Evolutionary conservation across 371 early-diverging fungal genomes (phyloP), one percentile per base, ranked within the genome.

Genomic region (Mucor plumbeus): DNA sequence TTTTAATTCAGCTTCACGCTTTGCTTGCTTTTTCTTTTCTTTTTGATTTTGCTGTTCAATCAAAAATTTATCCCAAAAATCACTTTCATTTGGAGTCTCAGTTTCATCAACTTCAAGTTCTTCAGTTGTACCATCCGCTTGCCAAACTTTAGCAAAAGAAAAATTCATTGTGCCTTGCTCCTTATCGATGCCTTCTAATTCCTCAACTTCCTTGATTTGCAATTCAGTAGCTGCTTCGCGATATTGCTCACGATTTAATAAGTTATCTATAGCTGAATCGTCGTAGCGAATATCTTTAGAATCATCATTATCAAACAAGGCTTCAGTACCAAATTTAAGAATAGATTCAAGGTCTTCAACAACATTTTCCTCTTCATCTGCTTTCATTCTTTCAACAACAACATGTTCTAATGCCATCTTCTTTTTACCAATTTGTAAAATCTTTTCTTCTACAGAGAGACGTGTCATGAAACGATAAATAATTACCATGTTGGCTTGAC

Each of bases 361-460:
- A 14, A 63, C 5, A 7, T 78, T 80, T 40, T 88, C 87, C 5
- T 87, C 63, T 19, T 82, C 78, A 4, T 84, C 82, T 36, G 86
- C 85, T 15, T 85, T 88, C 91, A 94, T 94, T 39, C 79, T 83
- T 64, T 94, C 91, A 3, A 97, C 94, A 17, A 97, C 83, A 26
- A 95, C 74, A 69, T 95, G 94, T 69, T 95, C 94, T 50, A 96
- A 75, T 0, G 92, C 88, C 78, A 96, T 85, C 77, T 97, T 97
- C 67, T 87, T 87, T 65, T 92, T 94, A 7, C 91, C 94, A 1
- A 90, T 85, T 69, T 94, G 88, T 13, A 96, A 77, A 50, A 98
- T 95, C 14, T 85, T 88, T 81, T 83, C 86, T 61, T 89, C 88
- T 0, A 87, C 87, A 3, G 91, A 85, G 47, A 91, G 86, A 36